Conservation (phyloP, 495 filamentous ascomycete genomes). For the Penicillium ochrochloron region DNA sequence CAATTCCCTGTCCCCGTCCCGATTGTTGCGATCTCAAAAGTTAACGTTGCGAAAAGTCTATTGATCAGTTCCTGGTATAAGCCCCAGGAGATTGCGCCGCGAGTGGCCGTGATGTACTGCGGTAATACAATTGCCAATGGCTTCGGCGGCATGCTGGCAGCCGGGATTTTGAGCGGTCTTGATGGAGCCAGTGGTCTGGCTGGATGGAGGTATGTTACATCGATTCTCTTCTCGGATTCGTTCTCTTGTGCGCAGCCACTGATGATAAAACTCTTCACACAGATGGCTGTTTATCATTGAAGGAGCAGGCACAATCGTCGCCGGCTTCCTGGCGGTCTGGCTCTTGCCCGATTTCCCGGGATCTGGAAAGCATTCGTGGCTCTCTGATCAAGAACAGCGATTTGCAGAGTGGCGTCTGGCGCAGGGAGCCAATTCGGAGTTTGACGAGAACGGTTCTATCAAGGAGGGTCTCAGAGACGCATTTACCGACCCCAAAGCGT, state of each 20-base stretch:
- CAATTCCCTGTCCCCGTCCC: not conserved
- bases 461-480: not conserved
- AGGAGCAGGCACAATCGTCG: not conserved
- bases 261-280: not conserved
- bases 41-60: not conserved
- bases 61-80: not conserved
- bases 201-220: not conserved
- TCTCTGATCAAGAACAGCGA: not conserved
- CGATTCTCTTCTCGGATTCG: not conserved
- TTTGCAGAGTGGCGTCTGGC: not conserved
- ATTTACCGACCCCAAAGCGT: not conserved
- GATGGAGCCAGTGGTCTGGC: not conserved
- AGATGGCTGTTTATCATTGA: not conserved
- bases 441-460: not conserved
- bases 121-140: not conserved
- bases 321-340: not conserved
- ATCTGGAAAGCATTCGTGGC: not conserved
- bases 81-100: not conserved
- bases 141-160: not conserved
- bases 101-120: not conserved
- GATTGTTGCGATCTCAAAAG: not conserved
- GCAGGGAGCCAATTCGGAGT: not conserved
- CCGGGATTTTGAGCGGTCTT: not conserved
- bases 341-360: not conserved
- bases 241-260: not conserved